A percentile compares a stretch with the other conserved stretches of the same genome.
phyloP scores from a whole-genome alignment of 108 stramenopile genomes.

The Discostella pseudostelligera region DNA sequence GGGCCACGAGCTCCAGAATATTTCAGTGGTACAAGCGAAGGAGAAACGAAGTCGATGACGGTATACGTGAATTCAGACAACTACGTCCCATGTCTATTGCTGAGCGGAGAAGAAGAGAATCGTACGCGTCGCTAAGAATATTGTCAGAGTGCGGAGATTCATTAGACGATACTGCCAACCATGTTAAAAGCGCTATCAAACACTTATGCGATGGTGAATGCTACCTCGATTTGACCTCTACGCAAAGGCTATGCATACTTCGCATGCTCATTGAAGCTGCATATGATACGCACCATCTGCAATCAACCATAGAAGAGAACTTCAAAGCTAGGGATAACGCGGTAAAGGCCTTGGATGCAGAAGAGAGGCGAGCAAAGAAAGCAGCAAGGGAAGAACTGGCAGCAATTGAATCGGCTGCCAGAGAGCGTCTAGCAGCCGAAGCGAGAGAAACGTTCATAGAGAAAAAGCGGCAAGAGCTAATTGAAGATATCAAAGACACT shows the following conservation, averaged over 20 bases:
- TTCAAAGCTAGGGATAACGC: constrained; percentile 76
- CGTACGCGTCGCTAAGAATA: constrained; percentile 50
- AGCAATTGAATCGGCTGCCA: constrained; percentile 66
- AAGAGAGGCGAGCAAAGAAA: constrained; percentile 73
- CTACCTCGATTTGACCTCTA: constrained; percentile 61
- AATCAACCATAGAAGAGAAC: constrained; percentile 76
- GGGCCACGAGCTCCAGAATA: constrained; percentile 67
- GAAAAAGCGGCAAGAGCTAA: constrained; percentile 77
- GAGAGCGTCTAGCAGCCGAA: constrained; percentile 75
- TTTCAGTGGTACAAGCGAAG: constrained; percentile 78
- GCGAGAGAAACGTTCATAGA: constrained; percentile 70
- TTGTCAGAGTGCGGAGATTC: constrained; percentile 67
- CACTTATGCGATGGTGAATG: constrained; percentile 65
- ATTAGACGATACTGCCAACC: constrained; percentile 13
- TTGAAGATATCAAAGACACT: constrained; percentile 61
- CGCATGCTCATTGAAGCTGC: constrained; percentile 80
- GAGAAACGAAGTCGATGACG: constrained; percentile 84
- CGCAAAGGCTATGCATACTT: constrained; percentile 68
- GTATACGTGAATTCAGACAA: constrained; percentile 61
- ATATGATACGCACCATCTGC: constrained; percentile 70
- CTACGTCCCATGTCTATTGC: constrained; percentile 62
- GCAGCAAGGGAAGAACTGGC: constrained; percentile 75
- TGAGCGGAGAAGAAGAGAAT: constrained; percentile 71
- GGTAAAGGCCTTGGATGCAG: constrained; percentile 74
- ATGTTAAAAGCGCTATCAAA: constrained; percentile 53